Evolutionary conservation across 306 rosid genomes (phyloP), one percentile per base, ranked within the genome.

Genomic region (Cucumis sativus): DNA sequence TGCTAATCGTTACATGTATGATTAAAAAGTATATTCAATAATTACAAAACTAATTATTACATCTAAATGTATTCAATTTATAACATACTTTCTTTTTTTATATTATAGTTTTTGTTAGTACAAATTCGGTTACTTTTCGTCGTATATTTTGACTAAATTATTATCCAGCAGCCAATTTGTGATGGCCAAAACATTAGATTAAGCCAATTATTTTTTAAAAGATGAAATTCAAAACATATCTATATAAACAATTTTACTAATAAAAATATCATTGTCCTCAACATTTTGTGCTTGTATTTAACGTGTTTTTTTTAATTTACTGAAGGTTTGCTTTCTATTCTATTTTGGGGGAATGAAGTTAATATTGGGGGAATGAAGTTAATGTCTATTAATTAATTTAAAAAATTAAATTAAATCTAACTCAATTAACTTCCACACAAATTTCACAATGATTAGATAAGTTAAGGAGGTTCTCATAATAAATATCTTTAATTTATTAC

Each of bases 11-110:
- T 65, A 16, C 8, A 65, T 65, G n/a, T 63, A 63, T 30, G 41
- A 63, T 63, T 15, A 63, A 30, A 63, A 63, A 28, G 39, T 30
- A 61, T 33, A 30, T 15, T 8, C 18, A 63, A 39, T 66, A 9
- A 66, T 66, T 66, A 66, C 20, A 66, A 66, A 66, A 37, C 1
- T 65, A 33, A 63, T 63, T 16, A 63, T 63, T 63, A 62, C 66
- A 61, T 61, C 7, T 58, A 20, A 20, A 7, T 20, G 63, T 58
- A 58, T 28, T 14, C 0, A 62, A 30, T 30, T 28, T 60, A 33
- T 33, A 63, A 63, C 37, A 33, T 30, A 15, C 41, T 15, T 63
- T 1, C 6, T 25, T 7, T 15, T 4, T 37, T 63, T 41, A 12
- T 60, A 12, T 60, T 25, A 25, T 60, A 60, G 4, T 11, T 47